phyloP scores from a whole-genome alignment of 2,329 filamentous ascomycete genomes.

The Penicillium sp. region DNA sequence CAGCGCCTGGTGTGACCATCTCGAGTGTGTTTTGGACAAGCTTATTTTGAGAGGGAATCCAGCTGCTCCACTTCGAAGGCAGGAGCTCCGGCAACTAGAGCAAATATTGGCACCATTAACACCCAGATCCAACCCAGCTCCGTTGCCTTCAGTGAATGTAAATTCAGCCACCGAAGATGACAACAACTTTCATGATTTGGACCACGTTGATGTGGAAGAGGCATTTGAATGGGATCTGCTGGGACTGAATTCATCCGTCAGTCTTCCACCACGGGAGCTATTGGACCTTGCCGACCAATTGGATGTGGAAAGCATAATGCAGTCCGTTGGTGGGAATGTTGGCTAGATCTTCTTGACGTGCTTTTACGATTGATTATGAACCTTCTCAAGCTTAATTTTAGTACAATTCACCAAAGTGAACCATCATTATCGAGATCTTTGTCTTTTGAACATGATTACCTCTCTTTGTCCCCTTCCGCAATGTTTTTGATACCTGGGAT shows the following conservation, averaged over 20 bases:
- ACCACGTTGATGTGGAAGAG: conserved; percentile 22
- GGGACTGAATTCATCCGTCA: conserved; percentile 27
- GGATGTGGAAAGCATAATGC: conserved; percentile 29
- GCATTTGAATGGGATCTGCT: conserved; percentile 32
- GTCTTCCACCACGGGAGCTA: conserved; percentile 28
- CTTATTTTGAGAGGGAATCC: conserved; percentile 45
- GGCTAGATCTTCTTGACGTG: background rate
- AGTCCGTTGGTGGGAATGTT: conserved; percentile 19
- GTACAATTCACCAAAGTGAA: too few relatives aligned
- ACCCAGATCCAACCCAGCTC: conserved; percentile 22
- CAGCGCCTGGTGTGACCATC: conserved; percentile 42
- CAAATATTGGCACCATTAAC: conserved; percentile 42
- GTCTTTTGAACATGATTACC: too few relatives aligned
- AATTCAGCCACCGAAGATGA: conserved; percentile 8
- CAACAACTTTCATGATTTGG: conserved; percentile 18
- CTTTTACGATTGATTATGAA: background rate
- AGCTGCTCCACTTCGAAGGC: conserved; percentile 42
- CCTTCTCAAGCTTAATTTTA: too few relatives aligned
- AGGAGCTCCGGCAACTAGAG: conserved; percentile 45
- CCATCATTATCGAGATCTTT: too few relatives aligned
- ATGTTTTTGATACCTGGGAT: too few relatives aligned
- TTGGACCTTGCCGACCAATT: conserved; percentile 31
- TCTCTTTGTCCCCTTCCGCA: too few relatives aligned
- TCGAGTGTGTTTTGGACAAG: conserved; percentile 43
- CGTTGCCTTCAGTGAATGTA: conserved; percentile 2